Conservation (phyloP, 2,329 filamentous ascomycete genomes). For the Herpotrichia juniperi region DNA sequence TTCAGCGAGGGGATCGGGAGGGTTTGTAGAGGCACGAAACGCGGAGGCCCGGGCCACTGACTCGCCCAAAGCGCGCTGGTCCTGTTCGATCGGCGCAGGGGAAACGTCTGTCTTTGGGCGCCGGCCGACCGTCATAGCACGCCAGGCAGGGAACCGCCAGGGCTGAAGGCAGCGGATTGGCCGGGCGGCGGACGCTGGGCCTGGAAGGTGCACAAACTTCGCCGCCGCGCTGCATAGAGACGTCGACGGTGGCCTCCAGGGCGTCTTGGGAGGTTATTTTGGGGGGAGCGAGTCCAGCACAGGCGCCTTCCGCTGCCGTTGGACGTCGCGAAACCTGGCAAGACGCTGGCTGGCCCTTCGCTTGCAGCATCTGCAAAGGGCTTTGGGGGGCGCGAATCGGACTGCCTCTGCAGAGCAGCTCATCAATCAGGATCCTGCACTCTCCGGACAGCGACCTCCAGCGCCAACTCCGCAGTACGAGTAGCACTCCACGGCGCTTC, state of each 20-base stretch:
- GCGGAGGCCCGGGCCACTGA: neutral
- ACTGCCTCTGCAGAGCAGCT: no score
- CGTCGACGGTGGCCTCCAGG: no score
- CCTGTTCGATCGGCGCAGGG: constrained; percentile 2
- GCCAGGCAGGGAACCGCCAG: no score
- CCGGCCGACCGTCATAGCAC: no score
- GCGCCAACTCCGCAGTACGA: no score
- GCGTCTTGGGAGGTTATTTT: neutral
- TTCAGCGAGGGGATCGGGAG: neutral
- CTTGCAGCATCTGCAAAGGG: neutral
- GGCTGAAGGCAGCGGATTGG: no score
- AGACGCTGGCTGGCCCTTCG: no score
- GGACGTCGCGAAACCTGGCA: neutral
- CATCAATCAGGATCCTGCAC: neutral
- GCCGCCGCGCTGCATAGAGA: no score
- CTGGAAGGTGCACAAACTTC: no score
- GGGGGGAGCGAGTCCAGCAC: neutral
- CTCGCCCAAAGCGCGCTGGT: neutral
- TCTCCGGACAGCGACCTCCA: neutral
- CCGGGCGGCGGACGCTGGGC: no score
- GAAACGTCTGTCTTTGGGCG: neutral
- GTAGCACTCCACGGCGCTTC: neutral
- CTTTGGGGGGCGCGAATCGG: neutral
- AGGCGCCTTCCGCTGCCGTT: neutral
- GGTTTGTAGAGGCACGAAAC: neutral